phyloP scores from a whole-genome alignment of 75 land plant species.

The Cunninghamia lanceolata region DNA sequence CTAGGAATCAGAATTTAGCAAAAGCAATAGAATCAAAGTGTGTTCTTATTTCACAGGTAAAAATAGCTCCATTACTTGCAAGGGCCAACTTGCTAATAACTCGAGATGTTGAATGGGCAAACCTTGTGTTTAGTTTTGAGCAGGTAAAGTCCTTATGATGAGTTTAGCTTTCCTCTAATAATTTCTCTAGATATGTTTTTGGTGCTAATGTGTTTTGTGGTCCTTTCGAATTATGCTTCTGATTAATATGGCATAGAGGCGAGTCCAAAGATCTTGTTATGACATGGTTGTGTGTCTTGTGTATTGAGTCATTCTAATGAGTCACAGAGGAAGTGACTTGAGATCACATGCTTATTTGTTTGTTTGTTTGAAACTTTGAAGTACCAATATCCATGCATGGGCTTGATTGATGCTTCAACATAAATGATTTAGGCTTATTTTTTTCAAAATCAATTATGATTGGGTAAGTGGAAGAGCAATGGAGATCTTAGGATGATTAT shows the following conservation, averaged over 20 bases:
- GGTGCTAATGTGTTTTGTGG: neutral
- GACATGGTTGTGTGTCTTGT: neutral
- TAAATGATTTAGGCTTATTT: neutral
- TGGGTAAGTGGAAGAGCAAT: neutral
- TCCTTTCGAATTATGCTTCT: neutral
- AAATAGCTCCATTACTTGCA: constrained; percentile 73
- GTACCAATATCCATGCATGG: neutral
- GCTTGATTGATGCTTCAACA: neutral
- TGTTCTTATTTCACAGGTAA: constrained; percentile 40
- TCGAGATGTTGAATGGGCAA: constrained; percentile 98
- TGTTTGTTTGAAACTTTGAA: neutral
- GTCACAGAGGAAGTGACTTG: neutral
- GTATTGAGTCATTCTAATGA: neutral
- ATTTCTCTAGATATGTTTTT: neutral
- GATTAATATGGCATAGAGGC: neutral
- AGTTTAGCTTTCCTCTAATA: neutral
- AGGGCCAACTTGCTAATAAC: constrained; percentile 85
- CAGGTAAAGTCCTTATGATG: constrained; percentile 51
- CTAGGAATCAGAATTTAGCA: neutral
- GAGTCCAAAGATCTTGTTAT: neutral
- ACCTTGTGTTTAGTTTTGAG: constrained; percentile 88
- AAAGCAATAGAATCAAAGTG: neutral
- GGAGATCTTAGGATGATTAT: neutral
- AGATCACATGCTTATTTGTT: neutral
- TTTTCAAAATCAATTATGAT: neutral